Evolutionary conservation across 2,329 filamentous ascomycete genomes (phyloP).

Genomic region (Atkinsonella hypoxylon): DNA sequence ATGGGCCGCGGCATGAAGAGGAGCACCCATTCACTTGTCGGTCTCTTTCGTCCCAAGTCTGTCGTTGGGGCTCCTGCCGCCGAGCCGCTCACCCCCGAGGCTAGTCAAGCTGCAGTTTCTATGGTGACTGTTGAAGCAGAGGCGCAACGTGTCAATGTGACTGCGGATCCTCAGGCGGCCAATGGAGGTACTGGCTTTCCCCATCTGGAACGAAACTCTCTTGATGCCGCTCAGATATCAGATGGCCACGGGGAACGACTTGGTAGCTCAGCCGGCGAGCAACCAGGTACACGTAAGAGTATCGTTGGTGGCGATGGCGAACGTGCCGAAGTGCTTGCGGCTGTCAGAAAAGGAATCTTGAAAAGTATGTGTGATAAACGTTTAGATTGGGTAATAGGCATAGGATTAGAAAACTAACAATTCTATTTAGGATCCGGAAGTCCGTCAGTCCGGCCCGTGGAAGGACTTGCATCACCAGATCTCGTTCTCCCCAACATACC

Average conservation of each 20-base stretch:
- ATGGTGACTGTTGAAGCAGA: conserved; percentile 96
- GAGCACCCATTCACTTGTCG: conserved; percentile 78
- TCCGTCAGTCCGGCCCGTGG: conserved; percentile 51
- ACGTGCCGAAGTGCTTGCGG: conserved; percentile 79
- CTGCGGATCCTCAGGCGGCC: conserved; percentile 54
- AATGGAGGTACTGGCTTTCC: conserved; percentile 68
- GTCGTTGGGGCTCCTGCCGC: conserved; percentile 65
- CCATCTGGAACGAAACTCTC: conserved; percentile 69
- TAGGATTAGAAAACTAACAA: background rate
- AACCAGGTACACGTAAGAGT: conserved; percentile 62
- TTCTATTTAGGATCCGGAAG: conserved; percentile 45
- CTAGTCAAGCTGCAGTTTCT: conserved; percentile 73
- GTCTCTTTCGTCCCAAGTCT: conserved; percentile 90
- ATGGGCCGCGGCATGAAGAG: conserved; percentile 99
- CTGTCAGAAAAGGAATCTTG: conserved; percentile 88
- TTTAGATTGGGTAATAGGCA: background rate
- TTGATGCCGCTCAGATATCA: conserved; percentile 49
- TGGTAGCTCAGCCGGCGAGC: conserved; percentile 46
- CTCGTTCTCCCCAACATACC: conserved; percentile 51
- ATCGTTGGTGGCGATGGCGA: conserved; percentile 85
- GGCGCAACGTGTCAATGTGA: conserved; percentile 70
- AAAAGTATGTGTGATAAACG: conserved; percentile 51
- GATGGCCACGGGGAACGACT: conserved; percentile 36
- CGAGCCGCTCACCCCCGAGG: conserved; percentile 53
- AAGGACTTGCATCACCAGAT: conserved; percentile 33